Base-by-base conservation (phyloP, 2,329 filamentous ascomycete genomes). In the Trichophyton verrucosum region DNA sequence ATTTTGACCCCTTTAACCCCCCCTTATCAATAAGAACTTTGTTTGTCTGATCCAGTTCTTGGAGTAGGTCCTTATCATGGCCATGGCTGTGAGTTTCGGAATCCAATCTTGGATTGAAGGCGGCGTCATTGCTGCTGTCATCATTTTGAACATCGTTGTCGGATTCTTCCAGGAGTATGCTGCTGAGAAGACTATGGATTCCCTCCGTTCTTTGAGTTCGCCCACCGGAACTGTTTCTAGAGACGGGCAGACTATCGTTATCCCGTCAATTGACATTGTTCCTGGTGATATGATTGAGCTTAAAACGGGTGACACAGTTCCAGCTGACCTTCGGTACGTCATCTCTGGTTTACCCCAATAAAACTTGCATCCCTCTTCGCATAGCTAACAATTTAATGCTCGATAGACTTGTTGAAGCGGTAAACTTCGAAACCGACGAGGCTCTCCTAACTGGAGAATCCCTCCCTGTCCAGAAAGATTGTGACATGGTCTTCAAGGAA, bases 381-480 rank as follows among this genome's bases (percentile, higher is more conserved):
- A 46, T 24, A 24, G 24, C 17, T 24, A 55, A 22, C 20, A 33
- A 11, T 22, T 3, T 27, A 6, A 20, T 27, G 3, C 8, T 13
- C 13, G 11, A 47, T 59, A 66, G 67, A 63, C 65, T 78, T 72
- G 76, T 86, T 62, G 80, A 86, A 65, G 82, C 81, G 24, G 75
- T 81, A 69, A 82, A 83, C 64, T 78, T 82, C 57, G 80, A 81
- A 65, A 81, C 81, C 15, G 82, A 86, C 61, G 83, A 86, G 68
- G 81, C 82, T 6, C 76, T 85, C 17, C 75, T 86, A 24, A 86
- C 83, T 8, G 83, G 83, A 49, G 83, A 86, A 72, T 83, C 82
- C 15, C 74, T 84, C 1, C 83, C 83, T 40, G 80, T 84, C 4
- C 75, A 74, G 68, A 81, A 86, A 72, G 73, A 77, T 60, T 68